These are phyloP conservation scores for Penicillium sp. DNA, from an alignment of 2,329 filamentous ascomycete genomes.

Conservation along the genomic window DNA sequence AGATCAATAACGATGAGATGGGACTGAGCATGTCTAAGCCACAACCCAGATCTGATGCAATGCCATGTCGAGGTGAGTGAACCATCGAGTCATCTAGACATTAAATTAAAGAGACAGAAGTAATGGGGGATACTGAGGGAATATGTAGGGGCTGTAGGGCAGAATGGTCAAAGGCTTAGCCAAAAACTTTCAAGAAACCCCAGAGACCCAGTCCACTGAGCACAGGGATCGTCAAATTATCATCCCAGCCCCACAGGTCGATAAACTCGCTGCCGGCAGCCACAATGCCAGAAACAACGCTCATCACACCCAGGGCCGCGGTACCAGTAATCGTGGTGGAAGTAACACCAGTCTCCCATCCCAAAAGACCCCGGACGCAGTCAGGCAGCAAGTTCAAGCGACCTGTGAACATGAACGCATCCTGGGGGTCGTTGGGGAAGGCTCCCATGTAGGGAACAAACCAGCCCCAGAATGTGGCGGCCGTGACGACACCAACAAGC, in stretches of 20 bases:
- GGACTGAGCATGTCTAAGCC: conserved; percentile 9
- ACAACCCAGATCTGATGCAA: conserved; percentile 16
- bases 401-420: conserved; percentile 80
- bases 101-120: conserved; percentile 7
- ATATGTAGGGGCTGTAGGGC: conserved; percentile 3
- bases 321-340: conserved; percentile 65
- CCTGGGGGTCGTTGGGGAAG: conserved; percentile 67
- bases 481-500: conserved; percentile 77
- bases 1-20: conserved; percentile 3
- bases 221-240: conserved; percentile 95
- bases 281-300: conserved; percentile 82
- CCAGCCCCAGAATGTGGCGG: conserved; percentile 84
- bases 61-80: conserved; percentile 11
- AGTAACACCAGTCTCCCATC: conserved; percentile 56
- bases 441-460: conserved; percentile 69
- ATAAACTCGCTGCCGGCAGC: conserved; percentile 88
- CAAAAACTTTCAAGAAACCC: conserved; percentile 88
- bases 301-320: conserved; percentile 76
- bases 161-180: conserved; percentile 34
- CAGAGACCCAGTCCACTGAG: conserved; percentile 86
- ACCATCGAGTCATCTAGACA: conserved; percentile 15
- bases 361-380: conserved; percentile 59
- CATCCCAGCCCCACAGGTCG: conserved; percentile 91
- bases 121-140: background rate
- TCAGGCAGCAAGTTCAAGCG: conserved; percentile 67